Evolutionary conservation across 208 protist species (phyloP).

Genomic region (Trypanosoma avium): DNA sequence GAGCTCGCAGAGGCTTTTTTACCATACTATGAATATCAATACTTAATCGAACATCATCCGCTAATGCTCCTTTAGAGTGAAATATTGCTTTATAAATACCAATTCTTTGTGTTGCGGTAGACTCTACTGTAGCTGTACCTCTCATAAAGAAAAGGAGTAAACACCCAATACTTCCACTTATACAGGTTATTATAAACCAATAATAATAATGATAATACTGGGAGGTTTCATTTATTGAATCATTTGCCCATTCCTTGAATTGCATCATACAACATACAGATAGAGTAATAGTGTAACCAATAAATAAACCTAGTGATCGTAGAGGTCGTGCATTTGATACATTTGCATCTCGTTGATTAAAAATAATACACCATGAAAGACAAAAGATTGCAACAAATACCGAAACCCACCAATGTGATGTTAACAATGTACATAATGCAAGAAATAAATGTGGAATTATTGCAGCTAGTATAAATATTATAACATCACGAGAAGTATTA

Average conservation of each 20-base stretch:
- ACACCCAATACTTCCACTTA: conserved; percentile 2
- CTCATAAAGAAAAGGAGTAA: neutral
- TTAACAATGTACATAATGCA: conserved; percentile 14
- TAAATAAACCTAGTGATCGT: conserved; percentile 18
- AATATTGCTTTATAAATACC: conserved; percentile 58
- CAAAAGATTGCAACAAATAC: neutral
- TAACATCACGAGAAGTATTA: conserved; percentile 14
- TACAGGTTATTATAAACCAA: neutral
- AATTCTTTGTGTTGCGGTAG: conserved; percentile 41
- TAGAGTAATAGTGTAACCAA: conserved; percentile 14
- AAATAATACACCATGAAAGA: neutral
- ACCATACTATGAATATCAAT: conserved; percentile 66
- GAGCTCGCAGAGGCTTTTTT: conserved; percentile 75
- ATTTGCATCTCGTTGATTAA: neutral
- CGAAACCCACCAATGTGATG: neutral
- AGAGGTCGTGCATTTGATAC: conserved; percentile 4
- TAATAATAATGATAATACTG: no score
- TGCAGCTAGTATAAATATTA: conserved; percentile 17
- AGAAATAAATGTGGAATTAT: conserved; percentile 36
- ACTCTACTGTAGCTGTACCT: conserved; percentile 3
- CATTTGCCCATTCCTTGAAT: no score
- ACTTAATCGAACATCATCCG: conserved; percentile 38
- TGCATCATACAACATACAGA: neutral
- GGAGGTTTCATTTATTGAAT: no score
- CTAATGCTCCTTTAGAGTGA: conserved; percentile 24